phyloP scores from a whole-genome alignment of 208 protist species.

The Strigomonas oncopelti region DNA sequence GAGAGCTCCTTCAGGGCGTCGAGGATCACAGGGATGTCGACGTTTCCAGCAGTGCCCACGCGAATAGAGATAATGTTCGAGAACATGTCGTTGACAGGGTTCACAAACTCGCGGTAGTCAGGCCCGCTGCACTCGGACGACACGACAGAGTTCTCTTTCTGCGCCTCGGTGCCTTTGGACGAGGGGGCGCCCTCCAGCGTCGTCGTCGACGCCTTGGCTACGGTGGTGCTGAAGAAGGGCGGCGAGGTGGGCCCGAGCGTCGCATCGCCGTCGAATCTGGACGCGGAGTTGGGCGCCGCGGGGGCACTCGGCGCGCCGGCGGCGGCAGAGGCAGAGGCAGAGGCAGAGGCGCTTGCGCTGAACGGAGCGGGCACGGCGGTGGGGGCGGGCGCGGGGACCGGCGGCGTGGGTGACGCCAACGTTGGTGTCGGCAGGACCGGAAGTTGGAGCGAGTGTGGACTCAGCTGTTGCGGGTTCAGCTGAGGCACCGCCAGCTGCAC shows the following conservation, averaged over 20 bases:
- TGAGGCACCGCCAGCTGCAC: background rate
- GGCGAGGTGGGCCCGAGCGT: background rate
- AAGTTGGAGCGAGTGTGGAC: background rate
- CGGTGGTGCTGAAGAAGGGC: background rate
- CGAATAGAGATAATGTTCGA: constrained; percentile 5
- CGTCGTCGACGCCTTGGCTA: background rate
- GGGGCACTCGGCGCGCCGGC: no score
- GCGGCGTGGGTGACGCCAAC: background rate
- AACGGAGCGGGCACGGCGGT: background rate
- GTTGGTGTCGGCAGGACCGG: background rate
- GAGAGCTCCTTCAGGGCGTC: constrained; percentile 22
- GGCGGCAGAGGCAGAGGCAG: no score
- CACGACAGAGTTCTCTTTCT: background rate
- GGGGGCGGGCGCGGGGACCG: background rate
- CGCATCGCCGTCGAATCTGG: background rate
- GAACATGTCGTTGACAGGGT: constrained; percentile 7
- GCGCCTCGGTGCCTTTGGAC: background rate
- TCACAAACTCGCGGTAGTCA: constrained; percentile 5
- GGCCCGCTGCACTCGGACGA: background rate
- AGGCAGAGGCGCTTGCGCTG: no score
- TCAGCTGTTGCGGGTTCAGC: background rate
- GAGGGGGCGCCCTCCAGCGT: no score
- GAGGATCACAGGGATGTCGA: constrained; percentile 5
- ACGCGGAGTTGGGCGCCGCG: background rate
- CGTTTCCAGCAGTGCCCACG: constrained; percentile 7